Percentiles rank a stretch among this genome's conserved stretches.
These are phyloP conservation scores for Tolypocladium paradoxum DNA, from an alignment of 2,329 filamentous ascomycete species.

Conservation along the genomic window DNA sequence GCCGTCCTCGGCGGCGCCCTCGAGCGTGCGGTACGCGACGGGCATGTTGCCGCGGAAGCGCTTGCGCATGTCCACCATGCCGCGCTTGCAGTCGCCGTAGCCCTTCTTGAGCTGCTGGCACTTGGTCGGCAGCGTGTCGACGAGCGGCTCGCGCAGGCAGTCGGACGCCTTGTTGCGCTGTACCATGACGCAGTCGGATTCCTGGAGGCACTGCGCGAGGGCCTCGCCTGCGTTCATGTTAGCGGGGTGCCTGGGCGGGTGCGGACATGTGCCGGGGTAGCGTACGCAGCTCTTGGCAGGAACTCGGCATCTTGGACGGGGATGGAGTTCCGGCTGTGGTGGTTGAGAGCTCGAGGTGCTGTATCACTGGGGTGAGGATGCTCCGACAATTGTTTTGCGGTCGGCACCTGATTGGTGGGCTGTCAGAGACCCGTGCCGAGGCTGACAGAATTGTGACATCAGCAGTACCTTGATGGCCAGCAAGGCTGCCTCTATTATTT, in stretches of 20 bases:
- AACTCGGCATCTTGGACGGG: slow-evolving; percentile 66
- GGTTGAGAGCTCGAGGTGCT: neutral
- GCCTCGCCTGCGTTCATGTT: slow-evolving; percentile 57
- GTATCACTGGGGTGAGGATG: too few relatives aligned
- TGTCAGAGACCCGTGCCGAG: neutral
- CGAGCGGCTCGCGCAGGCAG: slow-evolving; percentile 74
- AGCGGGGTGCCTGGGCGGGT: neutral
- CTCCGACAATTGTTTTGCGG: slow-evolving; percentile 10
- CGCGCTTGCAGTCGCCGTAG: slow-evolving; percentile 89
- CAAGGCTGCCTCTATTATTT: too few relatives aligned
- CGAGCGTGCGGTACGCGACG: slow-evolving; percentile 52
- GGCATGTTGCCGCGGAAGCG: slow-evolving; percentile 92
- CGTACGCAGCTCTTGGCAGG: slow-evolving; percentile 93
- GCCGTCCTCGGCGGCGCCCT: slow-evolving; percentile 40
- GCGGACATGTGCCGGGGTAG: neutral
- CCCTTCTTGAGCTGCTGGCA: slow-evolving; percentile 92
- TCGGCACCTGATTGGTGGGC: slow-evolving; percentile 13
- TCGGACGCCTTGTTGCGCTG: slow-evolving; percentile 78
- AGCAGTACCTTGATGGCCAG: neutral
- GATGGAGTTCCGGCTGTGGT: neutral
- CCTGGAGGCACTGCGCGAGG: slow-evolving; percentile 86
- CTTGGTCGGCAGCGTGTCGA: slow-evolving; percentile 70
- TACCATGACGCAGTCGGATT: slow-evolving; percentile 93
- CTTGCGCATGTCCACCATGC: slow-evolving; percentile 97
- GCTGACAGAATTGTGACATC: neutral